A percentile compares a stretch with the other conserved stretches of the same genome.
Evolutionary conservation across 2,329 filamentous ascomycete genomes (phyloP).

Genomic region (Peltaster fructicola): DNA sequence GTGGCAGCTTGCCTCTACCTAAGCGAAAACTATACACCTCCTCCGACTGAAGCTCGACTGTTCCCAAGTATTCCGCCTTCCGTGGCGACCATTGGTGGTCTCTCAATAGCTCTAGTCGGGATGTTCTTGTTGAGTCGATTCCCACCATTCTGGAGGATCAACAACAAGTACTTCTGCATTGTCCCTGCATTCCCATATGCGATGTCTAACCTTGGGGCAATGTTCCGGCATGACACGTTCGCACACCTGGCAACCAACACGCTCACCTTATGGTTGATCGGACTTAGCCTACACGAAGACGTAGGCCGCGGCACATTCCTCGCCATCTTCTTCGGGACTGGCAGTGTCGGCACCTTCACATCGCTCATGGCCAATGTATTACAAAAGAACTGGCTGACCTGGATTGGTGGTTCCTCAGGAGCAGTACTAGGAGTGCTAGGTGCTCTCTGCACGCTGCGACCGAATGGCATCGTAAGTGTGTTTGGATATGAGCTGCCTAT

Average conservation of each 20-base stretch:
- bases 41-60: constrained; percentile 31
- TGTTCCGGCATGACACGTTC: constrained; percentile 51
- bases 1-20: constrained; percentile 27
- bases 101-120: constrained; percentile 43
- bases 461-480: constrained; percentile 12
- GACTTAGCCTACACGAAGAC: constrained; percentile 50
- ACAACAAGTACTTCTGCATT: constrained; percentile 53
- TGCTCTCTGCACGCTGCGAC: constrained; percentile 33
- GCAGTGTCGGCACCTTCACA: constrained; percentile 40
- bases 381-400: constrained; percentile 24
- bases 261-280: constrained; percentile 47
- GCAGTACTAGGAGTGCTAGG: constrained; percentile 43
- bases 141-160: constrained; percentile 44
- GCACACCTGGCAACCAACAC: constrained; percentile 49
- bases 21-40: constrained; percentile 33
- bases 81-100: constrained; percentile 42
- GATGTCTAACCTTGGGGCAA: constrained; percentile 41
- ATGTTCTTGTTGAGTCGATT: constrained; percentile 44
- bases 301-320: constrained; percentile 52
- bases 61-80: constrained; percentile 45
- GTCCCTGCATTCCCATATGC: constrained; percentile 48
- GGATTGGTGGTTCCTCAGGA: constrained; percentile 50
- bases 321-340: constrained; percentile 45
- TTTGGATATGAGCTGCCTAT: constrained; percentile 17
- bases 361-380: constrained; percentile 34